Evolutionary conservation across 139 green algal species (phyloP).

Genomic region (Astrephomene gubernaculifera): DNA sequence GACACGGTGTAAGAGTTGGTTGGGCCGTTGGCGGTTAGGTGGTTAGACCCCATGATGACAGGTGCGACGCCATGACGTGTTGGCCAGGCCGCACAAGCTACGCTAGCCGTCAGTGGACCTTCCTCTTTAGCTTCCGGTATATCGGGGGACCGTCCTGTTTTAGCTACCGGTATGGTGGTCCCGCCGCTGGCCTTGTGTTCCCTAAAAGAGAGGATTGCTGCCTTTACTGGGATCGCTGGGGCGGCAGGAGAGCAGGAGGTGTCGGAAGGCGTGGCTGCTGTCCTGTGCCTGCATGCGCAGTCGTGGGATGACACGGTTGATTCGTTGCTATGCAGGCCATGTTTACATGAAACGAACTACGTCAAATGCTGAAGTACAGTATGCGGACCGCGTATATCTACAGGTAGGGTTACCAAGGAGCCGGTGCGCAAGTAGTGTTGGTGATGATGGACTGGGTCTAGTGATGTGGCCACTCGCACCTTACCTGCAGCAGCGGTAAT

Average conservation of each 20-base stretch:
- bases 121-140: not conserved
- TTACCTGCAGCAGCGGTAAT: conserved; percentile 50
- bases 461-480: not conserved
- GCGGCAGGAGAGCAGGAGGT: conserved; percentile 36
- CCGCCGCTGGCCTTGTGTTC: too few species aligned
- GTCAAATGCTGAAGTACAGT: too few species aligned
- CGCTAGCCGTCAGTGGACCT: too few species aligned
- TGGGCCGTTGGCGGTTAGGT: conserved; percentile 1
- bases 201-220: too few species aligned
- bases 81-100: conserved; percentile 3
- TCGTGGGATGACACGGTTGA: not conserved
- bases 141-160: not conserved
- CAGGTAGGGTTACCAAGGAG: not conserved
- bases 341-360: not conserved
- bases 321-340: not conserved
- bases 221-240: not conserved
- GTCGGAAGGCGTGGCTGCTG: conserved; percentile 31
- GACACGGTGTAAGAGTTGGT: not conserved
- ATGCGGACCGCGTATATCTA: not conserved
- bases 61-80: not conserved
- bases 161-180: not conserved
- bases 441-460: not conserved
- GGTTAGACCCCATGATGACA: conserved; percentile 22
- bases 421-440: not conserved
- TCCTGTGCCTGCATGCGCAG: conserved; percentile 41